These are phyloP conservation scores for Kwoniella sp. DNA, from an alignment of 768 basidiomycete genomes.

Conservation along the genomic window DNA sequence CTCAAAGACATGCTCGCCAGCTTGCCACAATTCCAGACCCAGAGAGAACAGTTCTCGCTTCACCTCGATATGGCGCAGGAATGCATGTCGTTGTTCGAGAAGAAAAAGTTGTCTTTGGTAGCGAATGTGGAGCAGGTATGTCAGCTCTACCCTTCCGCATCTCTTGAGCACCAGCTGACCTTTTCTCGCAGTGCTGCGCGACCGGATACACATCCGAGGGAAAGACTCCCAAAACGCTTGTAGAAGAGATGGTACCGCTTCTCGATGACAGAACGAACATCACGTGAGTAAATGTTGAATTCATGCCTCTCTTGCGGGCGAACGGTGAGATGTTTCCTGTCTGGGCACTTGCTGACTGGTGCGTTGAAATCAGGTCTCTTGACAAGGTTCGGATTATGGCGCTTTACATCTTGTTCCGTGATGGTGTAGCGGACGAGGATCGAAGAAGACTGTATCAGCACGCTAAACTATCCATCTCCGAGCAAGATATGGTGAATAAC, in stretches of 20 bases:
- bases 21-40: slow-evolving; percentile 91
- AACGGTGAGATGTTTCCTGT: neutral
- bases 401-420: slow-evolving; percentile 88
- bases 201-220: slow-evolving; percentile 90
- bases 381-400: slow-evolving; percentile 97
- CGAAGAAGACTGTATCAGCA: slow-evolving; percentile 92
- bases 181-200: slow-evolving; percentile 72
- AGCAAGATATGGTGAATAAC: slow-evolving; percentile 92
- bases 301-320: neutral
- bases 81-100: slow-evolving; percentile 91
- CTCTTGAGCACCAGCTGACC: neutral
- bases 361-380: slow-evolving; percentile 63
- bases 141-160: neutral
- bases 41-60: slow-evolving; percentile 92
- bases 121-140: slow-evolving; percentile 87
- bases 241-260: slow-evolving; percentile 98
- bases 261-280: slow-evolving; percentile 78
- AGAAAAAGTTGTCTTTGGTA: slow-evolving; percentile 75
- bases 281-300: slow-evolving; percentile 62
- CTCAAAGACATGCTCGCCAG: slow-evolving; percentile 99
- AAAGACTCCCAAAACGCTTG: slow-evolving; percentile 88
- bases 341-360: neutral
- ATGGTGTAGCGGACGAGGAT: slow-evolving; percentile 98
- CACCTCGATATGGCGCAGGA: slow-evolving; percentile 98
- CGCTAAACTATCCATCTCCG: slow-evolving; percentile 78